Evolutionary conservation across 352 stramenopile species (phyloP), one percentile per base, ranked within the genome.

Genomic region (Phytophthora sansomeana): DNA sequence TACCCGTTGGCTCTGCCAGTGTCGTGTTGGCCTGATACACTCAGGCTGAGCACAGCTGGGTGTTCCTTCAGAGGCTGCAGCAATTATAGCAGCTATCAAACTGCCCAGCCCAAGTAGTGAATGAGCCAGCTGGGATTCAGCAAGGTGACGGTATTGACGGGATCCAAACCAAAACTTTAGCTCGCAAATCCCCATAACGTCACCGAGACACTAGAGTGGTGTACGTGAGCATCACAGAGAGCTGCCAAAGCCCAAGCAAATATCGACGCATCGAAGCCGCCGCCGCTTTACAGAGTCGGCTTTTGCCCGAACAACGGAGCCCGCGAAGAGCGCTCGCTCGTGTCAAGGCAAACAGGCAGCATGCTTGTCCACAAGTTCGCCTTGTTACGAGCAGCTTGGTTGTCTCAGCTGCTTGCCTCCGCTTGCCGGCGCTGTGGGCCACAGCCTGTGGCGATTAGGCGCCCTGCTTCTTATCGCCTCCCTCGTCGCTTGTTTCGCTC

Each of bases 171-270:
- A 53, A 67, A 67, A 67, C 32, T 50, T 67, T 67, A 6, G 39
- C 14, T 17, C 14, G 33, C 43, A 61, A 35, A 59, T 58, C n/a
- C 50, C n/a, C 33, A 35, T 53, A 59, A 48, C 48, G 39, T 60
- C 30, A 67, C 11, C 39, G 26, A 35, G 19, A 13, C 11, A 39
- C 6, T 11, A 47, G 6, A 35, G 46, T 35, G 47, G 58, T 59
- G 58, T 59, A 59, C 48, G 48, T 59, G 58, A 59, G 47, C 13
- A 66, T 44, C 42, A 61, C 60, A 55, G 35, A n/a, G 59, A 61
- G 51, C 41, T 67, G 59, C 51, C 42, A 61, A 68, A 68, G 59
- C 59, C 6, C 42, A 39, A 49, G 42, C 47, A 41, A 39, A 17
- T 29, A 28, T 47, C 35, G 5, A 14, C n/a, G 9, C 30, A 29